Evolutionary conservation across 257 asterid species (phyloP).

Genomic region (Lycium ferocissimum): DNA sequence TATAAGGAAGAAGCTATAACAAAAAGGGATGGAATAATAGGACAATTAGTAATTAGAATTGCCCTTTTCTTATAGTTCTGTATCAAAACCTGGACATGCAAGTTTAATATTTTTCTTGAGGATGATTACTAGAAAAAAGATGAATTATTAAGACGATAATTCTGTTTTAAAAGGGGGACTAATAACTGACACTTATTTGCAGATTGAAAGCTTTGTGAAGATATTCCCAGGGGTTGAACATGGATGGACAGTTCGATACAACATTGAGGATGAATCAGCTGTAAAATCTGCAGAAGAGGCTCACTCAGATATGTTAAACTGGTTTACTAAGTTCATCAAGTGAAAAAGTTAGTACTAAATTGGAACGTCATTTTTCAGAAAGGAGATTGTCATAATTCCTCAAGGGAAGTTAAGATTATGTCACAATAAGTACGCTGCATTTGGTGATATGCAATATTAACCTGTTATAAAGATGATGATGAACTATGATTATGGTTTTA

Average conservation of each 20-base stretch:
- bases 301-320: constrained; percentile 59
- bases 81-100: not conserved
- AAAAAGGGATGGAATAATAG: not conserved
- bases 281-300: constrained; percentile 65
- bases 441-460: not conserved
- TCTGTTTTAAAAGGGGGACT: not conserved
- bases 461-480: not conserved
- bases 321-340: constrained; percentile 60
- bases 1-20: not conserved
- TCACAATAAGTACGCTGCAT: not conserved
- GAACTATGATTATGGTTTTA: not conserved
- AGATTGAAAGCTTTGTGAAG: constrained; percentile 71
- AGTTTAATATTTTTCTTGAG: not conserved
- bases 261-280: constrained; percentile 52
- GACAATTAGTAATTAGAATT: not conserved
- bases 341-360: constrained; percentile 26
- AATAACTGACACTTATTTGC: constrained; percentile 11
- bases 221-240: constrained; percentile 67
- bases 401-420: not conserved
- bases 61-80: not conserved
- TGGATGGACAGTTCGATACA: constrained; percentile 68
- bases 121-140: too few species aligned
- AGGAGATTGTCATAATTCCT: not conserved
- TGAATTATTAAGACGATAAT: too few species aligned
- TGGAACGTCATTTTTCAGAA: not conserved